Evolutionary conservation across 148 eudicot species (phyloP), one percentile per base, ranked within the genome.

Genomic region (Euryodendron excelsum): DNA sequence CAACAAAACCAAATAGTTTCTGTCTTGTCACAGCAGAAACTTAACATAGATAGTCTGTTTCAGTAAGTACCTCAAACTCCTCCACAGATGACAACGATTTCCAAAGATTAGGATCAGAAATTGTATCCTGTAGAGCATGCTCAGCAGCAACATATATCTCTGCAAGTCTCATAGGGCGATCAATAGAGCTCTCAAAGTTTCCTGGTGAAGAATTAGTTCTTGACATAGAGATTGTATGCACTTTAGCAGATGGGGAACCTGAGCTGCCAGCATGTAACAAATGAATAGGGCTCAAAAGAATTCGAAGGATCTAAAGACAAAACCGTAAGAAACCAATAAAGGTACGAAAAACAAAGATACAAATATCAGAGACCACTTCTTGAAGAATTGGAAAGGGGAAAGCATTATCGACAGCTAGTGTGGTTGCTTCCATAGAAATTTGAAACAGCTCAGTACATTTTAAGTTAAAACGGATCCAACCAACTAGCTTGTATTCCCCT

Each of bases 141-240:
- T 93, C 97, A 17, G 97, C 92, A 68, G 96, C 96, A 83, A 95
- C 98, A 80, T 80, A 89, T 59, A 95, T 90, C 80, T 95, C 98
- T 63, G 98, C 91, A 79, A 95, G 96, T 67, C 92, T 89, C 98
- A 91, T 93, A 39, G 98, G 98, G 50, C 96, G 91, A 83, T 82
- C 88, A 81, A 86, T 76, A 78, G 96, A 86, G 63, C 90, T 90
- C 69, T 93, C 96, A 77, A 90, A 91, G 83, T 84, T 86, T 84
- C 94, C 97, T 14, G 97, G 98, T 45, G 93, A 85, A 77, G 97
- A 95, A 79, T 90, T 83, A 59, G 89, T 91, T 77, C 98, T 89
- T 50, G 91, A 82, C 89, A 95, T 90, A 68, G 91, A 82, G 78
- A 84, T 30, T 58, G 88, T 76, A 72, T 77, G 83, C 50, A 68